phyloP scores from a whole-genome alignment of 495 filamentous ascomycete species.

The Xylaria flabelliformis region DNA sequence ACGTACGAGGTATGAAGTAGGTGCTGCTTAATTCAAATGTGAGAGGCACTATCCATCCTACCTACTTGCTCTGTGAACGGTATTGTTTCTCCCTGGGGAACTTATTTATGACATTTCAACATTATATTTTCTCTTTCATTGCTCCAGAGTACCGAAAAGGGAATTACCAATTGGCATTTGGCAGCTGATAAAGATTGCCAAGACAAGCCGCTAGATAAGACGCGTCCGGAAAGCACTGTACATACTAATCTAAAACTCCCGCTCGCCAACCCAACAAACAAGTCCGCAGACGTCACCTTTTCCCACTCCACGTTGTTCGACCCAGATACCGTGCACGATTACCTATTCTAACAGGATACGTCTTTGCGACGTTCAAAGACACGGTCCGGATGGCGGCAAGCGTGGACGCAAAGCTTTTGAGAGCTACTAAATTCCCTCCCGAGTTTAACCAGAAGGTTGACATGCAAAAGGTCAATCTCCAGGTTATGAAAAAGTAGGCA shows the following conservation, averaged over 20 bases:
- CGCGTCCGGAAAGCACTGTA: slow-evolving; percentile 11
- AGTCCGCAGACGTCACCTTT: slow-evolving; percentile 42
- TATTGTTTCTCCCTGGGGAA: too few species aligned
- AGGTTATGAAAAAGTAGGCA: slow-evolving; percentile 93
- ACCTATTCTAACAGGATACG: not conserved
- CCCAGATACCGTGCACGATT: not conserved
- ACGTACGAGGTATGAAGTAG: too few species aligned
- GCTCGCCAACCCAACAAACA: not conserved
- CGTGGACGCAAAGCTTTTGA: slow-evolving; percentile 85
- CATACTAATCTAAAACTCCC: slow-evolving; percentile 15
- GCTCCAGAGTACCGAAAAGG: too few species aligned
- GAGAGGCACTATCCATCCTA: too few species aligned
- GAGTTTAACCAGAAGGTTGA: slow-evolving; percentile 97
- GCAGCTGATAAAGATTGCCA: slow-evolving; percentile 15
- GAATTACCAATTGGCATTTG: not conserved
- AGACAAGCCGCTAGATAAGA: slow-evolving; percentile 20
- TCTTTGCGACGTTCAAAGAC: slow-evolving; percentile 6
- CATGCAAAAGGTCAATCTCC: slow-evolving; percentile 94
- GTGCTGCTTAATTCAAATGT: too few species aligned
- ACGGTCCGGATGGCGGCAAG: slow-evolving; percentile 66
- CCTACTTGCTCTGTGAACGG: too few species aligned
- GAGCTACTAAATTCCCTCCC: slow-evolving; percentile 88
- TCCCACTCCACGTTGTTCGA: not conserved
- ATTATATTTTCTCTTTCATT: too few species aligned
- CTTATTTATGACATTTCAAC: too few species aligned